Base-by-base conservation (phyloP, 306 rosid species). In the Corylus heterophylla region DNA sequence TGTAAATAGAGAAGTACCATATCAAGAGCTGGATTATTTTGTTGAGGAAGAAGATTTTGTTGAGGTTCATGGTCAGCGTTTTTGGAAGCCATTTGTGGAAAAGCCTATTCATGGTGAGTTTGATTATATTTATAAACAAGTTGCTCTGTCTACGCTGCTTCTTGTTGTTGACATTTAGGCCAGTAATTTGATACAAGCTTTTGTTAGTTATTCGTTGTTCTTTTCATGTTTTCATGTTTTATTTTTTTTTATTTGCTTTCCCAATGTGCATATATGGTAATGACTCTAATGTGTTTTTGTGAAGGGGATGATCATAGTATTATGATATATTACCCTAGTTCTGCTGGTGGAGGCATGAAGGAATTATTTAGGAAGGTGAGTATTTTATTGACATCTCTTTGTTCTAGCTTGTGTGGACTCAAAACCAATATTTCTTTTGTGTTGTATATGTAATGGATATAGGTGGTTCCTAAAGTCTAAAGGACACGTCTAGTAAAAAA, bases 321-420 rank as follows among this genome's bases (percentile, higher is more conserved):
- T 84, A 95, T 91, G 99, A 95, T 95, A 90, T 93, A 95, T 82
- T 95, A 95, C 87, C 99, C 99, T 27, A 95, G 99, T 85, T 91
- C 98, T 54, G 99, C 98, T 20, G 99, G 99, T 79, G 96, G 98
- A 79, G 99, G 99, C 64, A 95, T 95, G 99, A 95, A 95, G 92
- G 96, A 93, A 81, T 83, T 95, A 74, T 95, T 95, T 83, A 89
- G 99, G 89, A 95, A 95, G 99, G 99, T 95, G 84, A 85, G 93
- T 54, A 84, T 73, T 78, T 69, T 73, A 82, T 79, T 77, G 70
- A 44, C 20, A 76, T 70, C 48, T 75, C 31, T 61, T 61, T 79
- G 77, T 49, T 79, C 83, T 59, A 55, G 73, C 13, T 67, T 77
- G 54, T 86, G 69, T 75, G 20, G 73, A 71, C 70, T 69, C 66